These are phyloP conservation scores for Funneliformis geosporum DNA, from an alignment of 192 early-diverging fungal genomes.

Conservation along the genomic window DNA sequence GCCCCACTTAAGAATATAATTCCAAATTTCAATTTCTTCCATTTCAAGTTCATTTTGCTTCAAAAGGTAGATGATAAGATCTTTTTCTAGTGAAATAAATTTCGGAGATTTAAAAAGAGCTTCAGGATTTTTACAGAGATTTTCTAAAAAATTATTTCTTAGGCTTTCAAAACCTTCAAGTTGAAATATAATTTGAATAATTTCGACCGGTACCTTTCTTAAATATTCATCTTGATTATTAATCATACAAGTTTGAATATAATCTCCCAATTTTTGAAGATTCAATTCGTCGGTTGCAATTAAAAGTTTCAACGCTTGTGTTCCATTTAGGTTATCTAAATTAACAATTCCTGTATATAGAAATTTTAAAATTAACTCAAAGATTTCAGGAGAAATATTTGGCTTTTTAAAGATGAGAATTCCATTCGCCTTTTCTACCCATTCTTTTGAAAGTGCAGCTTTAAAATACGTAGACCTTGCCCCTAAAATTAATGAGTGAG, in stretches of 20 bases:
- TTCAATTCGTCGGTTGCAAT: background rate
- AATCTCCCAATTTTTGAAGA: background rate
- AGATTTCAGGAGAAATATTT: no score
- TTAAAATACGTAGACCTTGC: no score
- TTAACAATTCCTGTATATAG: constrained; percentile 13
- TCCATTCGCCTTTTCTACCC: no score
- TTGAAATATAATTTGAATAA: background rate
- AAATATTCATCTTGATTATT: background rate
- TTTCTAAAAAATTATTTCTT: constrained; percentile 1
- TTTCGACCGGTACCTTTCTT: background rate
- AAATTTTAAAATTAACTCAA: no score
- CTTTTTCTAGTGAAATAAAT: background rate
- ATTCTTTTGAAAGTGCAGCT: no score
- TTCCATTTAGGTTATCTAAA: background rate
- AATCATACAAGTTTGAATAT: background rate
- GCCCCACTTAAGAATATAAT: background rate
- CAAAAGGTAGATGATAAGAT: background rate
- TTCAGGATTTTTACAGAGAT: background rate
- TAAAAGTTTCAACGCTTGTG: constrained; percentile 3
- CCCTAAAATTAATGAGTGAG: no score
- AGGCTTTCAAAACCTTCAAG: background rate
- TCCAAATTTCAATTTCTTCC: constrained; percentile 27
- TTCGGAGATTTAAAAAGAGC: background rate
- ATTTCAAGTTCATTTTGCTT: background rate
- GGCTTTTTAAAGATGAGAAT: no score